phyloP scores from a whole-genome alignment of 2,329 filamentous ascomycete genomes.

The Aspergillus sp. region DNA sequence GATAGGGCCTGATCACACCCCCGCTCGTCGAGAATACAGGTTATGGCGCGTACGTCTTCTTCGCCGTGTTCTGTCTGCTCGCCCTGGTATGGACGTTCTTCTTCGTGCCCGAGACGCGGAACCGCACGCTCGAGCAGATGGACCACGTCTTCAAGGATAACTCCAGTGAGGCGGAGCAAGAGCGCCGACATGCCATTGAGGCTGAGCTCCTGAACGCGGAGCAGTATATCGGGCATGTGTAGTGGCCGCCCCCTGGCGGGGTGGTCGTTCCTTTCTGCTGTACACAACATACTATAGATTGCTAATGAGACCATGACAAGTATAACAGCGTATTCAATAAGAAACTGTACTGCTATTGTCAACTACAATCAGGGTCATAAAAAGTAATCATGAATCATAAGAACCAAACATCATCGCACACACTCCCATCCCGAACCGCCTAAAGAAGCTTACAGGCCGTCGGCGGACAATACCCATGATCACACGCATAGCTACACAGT shows the following conservation, averaged over 20 bases:
- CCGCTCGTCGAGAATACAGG: conserved; percentile 59
- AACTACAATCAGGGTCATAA: too few species aligned
- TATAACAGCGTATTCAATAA: not conserved
- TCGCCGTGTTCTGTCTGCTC: conserved; percentile 53
- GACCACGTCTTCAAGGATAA: conserved; percentile 45
- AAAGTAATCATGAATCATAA: too few species aligned
- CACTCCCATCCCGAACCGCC: too few species aligned
- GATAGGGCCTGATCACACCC: conserved; percentile 60
- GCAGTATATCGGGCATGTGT: not conserved
- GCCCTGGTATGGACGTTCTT: conserved; percentile 52
- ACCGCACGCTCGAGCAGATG: conserved; percentile 56
- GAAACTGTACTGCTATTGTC: too few species aligned
- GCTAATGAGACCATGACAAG: not conserved
- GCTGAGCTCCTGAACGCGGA: conserved; percentile 22
- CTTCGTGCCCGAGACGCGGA: conserved; percentile 59
- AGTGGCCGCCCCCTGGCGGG: not conserved
- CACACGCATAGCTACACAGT: conserved; percentile 48
- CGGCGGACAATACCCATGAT: conserved; percentile 46
- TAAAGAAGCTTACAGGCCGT: conserved; percentile 18
- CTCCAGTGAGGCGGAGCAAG: conserved; percentile 30
- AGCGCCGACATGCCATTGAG: conserved; percentile 31
- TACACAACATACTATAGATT: not conserved
- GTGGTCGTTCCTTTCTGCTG: not conserved
- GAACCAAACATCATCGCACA: not conserved
- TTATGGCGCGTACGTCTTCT: conserved; percentile 58